Base-by-base conservation (phyloP, 352 stramenopile genomes). In the Globisporangium takayamanum region DNA sequence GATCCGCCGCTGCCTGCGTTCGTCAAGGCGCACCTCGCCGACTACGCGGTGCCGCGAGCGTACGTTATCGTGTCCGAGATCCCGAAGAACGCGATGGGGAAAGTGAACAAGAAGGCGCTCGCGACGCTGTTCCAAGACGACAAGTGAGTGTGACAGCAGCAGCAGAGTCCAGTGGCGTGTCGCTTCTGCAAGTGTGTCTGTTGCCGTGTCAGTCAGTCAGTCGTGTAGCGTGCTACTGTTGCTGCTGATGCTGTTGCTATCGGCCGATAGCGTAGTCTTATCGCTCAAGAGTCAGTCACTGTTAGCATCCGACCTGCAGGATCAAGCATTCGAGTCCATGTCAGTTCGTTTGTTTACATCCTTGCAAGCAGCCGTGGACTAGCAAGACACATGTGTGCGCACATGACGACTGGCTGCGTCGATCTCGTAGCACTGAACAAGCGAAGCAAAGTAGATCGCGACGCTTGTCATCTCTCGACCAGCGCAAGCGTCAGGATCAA, bases 51-150 rank as follows among this genome's bases (percentile, higher is more conserved):
- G 45, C 90, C 90, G 10, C 78, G 78, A 22, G 71, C 72, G 26
- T 79, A 94, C 49, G 78, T 91, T 46, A 70, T 96, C 28, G 74
- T 96, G 7, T 68, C 92, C 10, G 68, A 78, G 47, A 93, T 97
- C 53, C 87, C 89, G 18, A 95, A 96, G 51, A 97, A 97, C 62
- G 88, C 89, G 2, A 97, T 97, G 89, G 89, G 89, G 36, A 97
- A 98, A 60, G 81, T 98, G 53, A 96, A 96, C 73, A 97, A 97
- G 64, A 97, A 97, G 74, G 58, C 87, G 60, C 71, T 97, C 18
- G 72, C 75, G 20, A 64, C 58, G 30, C 62, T 70, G 18, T 80
- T 75, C 55, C 18, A 49, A 22, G 41, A 5, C 18, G 12, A 8
- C 41, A 20, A 22, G 41, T 16, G 11, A 5, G 41, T 20, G 39